Evolutionary conservation across 768 basidiomycete species (phyloP).

Genomic region (Boletus sensibilis): DNA sequence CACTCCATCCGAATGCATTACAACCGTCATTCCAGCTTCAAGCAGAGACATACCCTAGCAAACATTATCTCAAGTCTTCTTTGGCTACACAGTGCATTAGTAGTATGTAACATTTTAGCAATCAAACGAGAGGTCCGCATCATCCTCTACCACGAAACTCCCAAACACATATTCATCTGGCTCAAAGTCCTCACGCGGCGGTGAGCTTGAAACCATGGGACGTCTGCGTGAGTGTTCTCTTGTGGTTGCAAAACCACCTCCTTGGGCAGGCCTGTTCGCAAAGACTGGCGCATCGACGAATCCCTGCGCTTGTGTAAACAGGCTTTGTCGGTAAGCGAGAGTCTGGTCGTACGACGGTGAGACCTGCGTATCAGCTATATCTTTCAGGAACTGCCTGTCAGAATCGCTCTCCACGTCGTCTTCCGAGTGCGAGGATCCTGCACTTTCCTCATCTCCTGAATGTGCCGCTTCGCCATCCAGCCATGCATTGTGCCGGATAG

Average conservation of each 20-base stretch:
- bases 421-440: slow-evolving; percentile 56
- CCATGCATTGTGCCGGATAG: slow-evolving; percentile 43
- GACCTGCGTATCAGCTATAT: slow-evolving; percentile 63
- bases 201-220: slow-evolving; percentile 56
- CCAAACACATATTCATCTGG: slow-evolving; percentile 68
- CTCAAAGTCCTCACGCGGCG: slow-evolving; percentile 47
- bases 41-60: neutral
- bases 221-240: slow-evolving; percentile 36
- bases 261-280: slow-evolving; percentile 46
- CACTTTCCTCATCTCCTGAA: slow-evolving; percentile 77
- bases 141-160: slow-evolving; percentile 81
- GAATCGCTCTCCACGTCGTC: slow-evolving; percentile 59
- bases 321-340: slow-evolving; percentile 64
- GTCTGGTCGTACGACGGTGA: slow-evolving; percentile 74
- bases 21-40: neutral
- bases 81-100: neutral
- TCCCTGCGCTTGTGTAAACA: slow-evolving; percentile 64
- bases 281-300: slow-evolving; percentile 49
- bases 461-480: slow-evolving; percentile 73
- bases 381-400: slow-evolving; percentile 65
- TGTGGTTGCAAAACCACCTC: slow-evolving; percentile 36
- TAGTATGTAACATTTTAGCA: neutral
- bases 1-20: neutral
- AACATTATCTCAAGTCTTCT: neutral
- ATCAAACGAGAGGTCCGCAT: slow-evolving; percentile 60